Conservation (phyloP, 2,329 filamentous ascomycete species). For the Xylariaceae sp. region DNA sequence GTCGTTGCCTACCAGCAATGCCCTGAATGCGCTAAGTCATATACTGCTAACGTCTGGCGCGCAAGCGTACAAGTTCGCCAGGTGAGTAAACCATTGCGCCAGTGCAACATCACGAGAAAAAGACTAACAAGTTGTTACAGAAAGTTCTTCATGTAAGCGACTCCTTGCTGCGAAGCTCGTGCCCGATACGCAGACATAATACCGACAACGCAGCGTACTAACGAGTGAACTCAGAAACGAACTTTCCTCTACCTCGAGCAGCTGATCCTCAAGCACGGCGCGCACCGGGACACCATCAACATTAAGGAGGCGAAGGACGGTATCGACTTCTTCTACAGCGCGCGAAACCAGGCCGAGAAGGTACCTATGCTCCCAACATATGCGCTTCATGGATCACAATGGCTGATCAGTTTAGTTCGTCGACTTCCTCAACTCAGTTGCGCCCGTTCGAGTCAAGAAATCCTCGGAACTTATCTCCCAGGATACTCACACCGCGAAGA, state of each 20-base stretch:
- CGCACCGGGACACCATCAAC: constrained; percentile 90
- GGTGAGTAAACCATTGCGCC: constrained; percentile 4
- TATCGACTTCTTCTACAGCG: constrained; percentile 90
- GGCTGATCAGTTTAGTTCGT: constrained; percentile 49
- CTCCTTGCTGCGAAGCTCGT: not conserved
- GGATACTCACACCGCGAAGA: constrained; percentile 84
- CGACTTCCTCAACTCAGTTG: constrained; percentile 80
- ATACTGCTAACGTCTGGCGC: constrained; percentile 93
- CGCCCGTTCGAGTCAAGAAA: constrained; percentile 73
- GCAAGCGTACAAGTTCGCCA: constrained; percentile 92
- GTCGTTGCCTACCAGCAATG: constrained; percentile 89
- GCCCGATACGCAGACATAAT: not conserved
- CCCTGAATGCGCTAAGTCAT: constrained; percentile 90
- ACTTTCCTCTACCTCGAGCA: constrained; percentile 72
- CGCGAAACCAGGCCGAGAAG: constrained; percentile 84
- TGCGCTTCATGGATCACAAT: not conserved
- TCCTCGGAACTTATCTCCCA: constrained; percentile 91
- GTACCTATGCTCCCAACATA: not conserved
- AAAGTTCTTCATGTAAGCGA: constrained; percentile 70
- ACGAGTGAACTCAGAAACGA: constrained; percentile 54
- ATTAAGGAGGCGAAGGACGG: constrained; percentile 97
- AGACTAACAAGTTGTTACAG: constrained; percentile 17
- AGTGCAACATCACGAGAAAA: not conserved
- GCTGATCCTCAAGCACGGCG: constrained; percentile 88
- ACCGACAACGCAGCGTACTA: not conserved